Evolutionary conservation across 2,329 filamentous ascomycete species (phyloP).

Genomic region (Zasmidium cellare): DNA sequence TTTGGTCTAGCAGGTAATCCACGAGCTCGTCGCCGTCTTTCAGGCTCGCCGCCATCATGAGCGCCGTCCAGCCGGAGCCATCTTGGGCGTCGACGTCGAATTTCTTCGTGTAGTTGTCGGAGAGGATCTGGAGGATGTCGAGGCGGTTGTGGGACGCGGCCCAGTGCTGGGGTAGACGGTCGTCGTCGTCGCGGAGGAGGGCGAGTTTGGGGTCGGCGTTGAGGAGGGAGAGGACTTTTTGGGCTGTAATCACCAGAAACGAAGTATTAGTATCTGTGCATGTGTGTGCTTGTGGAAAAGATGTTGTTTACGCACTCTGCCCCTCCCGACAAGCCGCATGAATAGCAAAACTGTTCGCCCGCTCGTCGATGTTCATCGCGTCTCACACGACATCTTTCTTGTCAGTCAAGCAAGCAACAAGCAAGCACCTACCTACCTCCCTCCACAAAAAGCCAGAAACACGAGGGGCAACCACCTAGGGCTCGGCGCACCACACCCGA

Average conservation of each 20-base stretch:
- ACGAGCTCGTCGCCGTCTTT: slow-evolving; percentile 70
- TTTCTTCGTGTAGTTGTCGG: slow-evolving; percentile 57
- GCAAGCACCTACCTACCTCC: too few species aligned
- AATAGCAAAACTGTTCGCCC: slow-evolving; percentile 70
- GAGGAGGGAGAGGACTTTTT: slow-evolving; percentile 72
- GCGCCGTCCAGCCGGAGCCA: slow-evolving; percentile 75
- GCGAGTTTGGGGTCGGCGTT: slow-evolving; percentile 78
- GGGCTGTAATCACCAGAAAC: slow-evolving; percentile 52
- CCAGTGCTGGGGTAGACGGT: slow-evolving; percentile 91
- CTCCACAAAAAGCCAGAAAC: too few species aligned
- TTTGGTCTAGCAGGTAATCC: slow-evolving; percentile 62
- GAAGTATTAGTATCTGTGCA: too few species aligned
- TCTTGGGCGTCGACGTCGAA: slow-evolving; percentile 88
- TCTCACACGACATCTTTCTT: too few species aligned
- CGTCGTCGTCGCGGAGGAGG: slow-evolving; percentile 75
- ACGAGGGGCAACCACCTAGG: slow-evolving; percentile 2
- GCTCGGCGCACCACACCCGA: too few species aligned
- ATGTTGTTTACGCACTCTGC: slow-evolving; percentile 59
- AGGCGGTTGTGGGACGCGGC: slow-evolving; percentile 80
- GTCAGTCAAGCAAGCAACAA: too few species aligned
- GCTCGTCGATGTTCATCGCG: slow-evolving; percentile 31
- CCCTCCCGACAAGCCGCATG: slow-evolving; percentile 87
- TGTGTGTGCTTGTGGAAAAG: too few species aligned
- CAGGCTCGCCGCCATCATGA: slow-evolving; percentile 79
- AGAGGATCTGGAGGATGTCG: slow-evolving; percentile 71